Percentiles rank a stretch among this genome's conserved stretches.
These are phyloP conservation scores for Boletus rubescentipes DNA, from an alignment of 768 basidiomycete species.

Conservation along the genomic window DNA sequence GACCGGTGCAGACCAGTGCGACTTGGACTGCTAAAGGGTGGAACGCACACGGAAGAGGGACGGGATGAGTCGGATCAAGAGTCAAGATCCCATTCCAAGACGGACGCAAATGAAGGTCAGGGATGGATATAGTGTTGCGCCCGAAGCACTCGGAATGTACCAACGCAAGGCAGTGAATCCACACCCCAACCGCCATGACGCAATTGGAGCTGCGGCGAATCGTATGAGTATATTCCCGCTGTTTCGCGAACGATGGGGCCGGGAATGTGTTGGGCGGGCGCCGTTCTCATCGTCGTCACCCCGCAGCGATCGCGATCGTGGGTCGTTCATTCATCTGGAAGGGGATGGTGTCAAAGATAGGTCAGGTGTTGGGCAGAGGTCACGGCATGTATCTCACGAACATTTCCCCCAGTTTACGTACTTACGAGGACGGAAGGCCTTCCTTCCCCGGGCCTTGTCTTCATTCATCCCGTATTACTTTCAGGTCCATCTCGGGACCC, in stretches of 20 bases:
- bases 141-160: conserved; percentile 11
- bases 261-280: neutral
- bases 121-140: conserved; percentile 16
- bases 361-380: neutral
- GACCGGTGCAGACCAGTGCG: neutral
- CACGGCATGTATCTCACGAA: conserved; percentile 7
- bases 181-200: neutral
- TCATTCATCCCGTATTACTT: neutral
- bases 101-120: neutral
- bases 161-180: conserved; percentile 10
- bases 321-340: neutral
- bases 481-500: neutral
- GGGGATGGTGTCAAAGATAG: conserved; percentile 1
- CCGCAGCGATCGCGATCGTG: conserved; percentile 11
- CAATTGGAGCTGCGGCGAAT: conserved; percentile 10
- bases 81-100: neutral
- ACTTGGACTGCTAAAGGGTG: neutral
- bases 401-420: conserved; percentile 19
- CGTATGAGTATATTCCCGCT: neutral
- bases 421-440: conserved; percentile 4
- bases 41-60: conserved; percentile 6
- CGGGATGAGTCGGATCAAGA: conserved; percentile 25
- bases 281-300: neutral
- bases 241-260: neutral
- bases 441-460: neutral